Conservation (phyloP, 1,139 yeast genomes). For the Hanseniaspora gamundiae region DNA sequence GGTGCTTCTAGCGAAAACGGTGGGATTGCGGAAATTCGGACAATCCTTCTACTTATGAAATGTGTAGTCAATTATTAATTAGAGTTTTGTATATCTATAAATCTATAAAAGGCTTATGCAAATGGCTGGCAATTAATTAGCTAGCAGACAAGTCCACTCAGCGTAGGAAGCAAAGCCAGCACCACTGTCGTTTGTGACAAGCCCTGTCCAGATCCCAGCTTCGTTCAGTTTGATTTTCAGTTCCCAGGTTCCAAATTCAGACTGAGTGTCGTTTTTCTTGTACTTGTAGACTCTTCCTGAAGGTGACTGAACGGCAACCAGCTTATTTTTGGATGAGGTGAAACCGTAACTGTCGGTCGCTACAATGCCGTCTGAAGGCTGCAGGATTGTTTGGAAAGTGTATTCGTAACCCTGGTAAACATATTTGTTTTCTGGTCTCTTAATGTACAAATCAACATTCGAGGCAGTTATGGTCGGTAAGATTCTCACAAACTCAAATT, state of each 20-base stretch:
- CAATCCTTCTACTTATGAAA: neutral
- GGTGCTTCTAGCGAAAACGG: neutral
- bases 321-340: constrained; percentile 29
- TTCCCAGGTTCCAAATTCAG: constrained; percentile 46
- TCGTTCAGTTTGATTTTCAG: constrained; percentile 51
- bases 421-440: constrained; percentile 68
- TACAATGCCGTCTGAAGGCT: constrained; percentile 45
- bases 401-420: constrained; percentile 48
- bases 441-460: constrained; percentile 65
- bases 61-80: no score
- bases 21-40: neutral
- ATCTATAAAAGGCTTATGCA: no score
- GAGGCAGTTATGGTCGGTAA: constrained; percentile 62
- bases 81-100: no score
- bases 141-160: constrained; percentile 71
- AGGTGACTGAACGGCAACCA: constrained; percentile 70
- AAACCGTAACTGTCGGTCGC: constrained; percentile 25
- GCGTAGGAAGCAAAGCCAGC: constrained; percentile 84
- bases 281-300: constrained; percentile 66
- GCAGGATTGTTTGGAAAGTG: constrained; percentile 50
- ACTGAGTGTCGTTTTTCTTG: constrained; percentile 32
- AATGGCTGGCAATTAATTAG: no score
- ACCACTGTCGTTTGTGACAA: constrained; percentile 70
- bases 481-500: constrained; percentile 49
- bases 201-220: constrained; percentile 70